Evolutionary conservation across 1,284 basidiomycete species (phyloP), one percentile per base, ranked within the genome.

Genomic region (Papiliotrema nemorosa): DNA sequence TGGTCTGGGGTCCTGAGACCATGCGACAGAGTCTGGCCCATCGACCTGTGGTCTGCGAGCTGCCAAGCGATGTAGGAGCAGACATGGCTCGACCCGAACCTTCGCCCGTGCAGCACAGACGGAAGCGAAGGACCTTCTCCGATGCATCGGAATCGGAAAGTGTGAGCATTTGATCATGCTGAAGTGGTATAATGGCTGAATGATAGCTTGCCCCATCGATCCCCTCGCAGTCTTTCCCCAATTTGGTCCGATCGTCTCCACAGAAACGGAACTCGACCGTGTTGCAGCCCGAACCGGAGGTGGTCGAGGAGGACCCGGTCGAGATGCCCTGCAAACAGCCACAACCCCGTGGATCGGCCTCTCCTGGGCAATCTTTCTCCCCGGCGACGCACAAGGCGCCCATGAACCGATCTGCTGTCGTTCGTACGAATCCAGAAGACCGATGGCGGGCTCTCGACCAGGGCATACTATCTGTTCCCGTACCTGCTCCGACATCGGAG

Each of bases 1-100:
- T 71, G 45, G 63, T 65, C 2, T 71, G 69, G 69, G 60, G 60
- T 49, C 44, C 60, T 22, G 62, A 55, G 37, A 21, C 25, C 22
- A 10, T 38, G 12, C 36, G 36, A 13, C 20, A 7, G 12, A 13
- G 18, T 18, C 12, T 7, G 20, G 12, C 13, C 36, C 36, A 21
- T 38, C 36, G 38, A 13, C 25, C n/a, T 16, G 7, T 43, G 41
- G 26, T 16, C 41, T 24, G 38, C 16, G 26, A 43, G 13, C n/a
- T 5, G n/a, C n/a, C n/a, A 24, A n/a, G 13, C 9, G 38, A 25
- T 21, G 45, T 22, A 20, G 25, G 21, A 27, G 47, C 20, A 5
- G 24, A 26, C 18, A 26, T 24, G 14, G 36, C 18, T 42, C 10
- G 20, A 13, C 34, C 21, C 2, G 29, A 34, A 10, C 34, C n/a